These are phyloP conservation scores for Pythium sp. DNA, from an alignment of 352 stramenopile species.

Conservation along the genomic window DNA sequence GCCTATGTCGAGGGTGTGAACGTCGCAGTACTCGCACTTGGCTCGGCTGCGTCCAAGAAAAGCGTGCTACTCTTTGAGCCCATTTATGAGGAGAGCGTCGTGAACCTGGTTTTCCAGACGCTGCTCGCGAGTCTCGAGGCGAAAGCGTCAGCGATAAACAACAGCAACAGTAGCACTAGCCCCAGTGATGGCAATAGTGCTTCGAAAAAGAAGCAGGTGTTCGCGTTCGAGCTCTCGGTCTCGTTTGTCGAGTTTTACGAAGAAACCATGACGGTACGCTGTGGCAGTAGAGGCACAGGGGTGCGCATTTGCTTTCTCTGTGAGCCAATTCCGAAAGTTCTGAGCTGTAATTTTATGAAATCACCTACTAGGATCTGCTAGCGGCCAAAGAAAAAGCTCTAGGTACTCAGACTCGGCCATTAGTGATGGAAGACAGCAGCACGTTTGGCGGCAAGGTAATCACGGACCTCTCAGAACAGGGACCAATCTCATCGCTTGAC, in stretches of 20 bases:
- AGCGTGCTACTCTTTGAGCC: conserved; percentile 37
- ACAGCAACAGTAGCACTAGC: neutral
- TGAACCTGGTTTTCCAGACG: conserved; percentile 28
- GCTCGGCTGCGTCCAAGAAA: conserved; percentile 35
- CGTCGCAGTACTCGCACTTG: conserved; percentile 37
- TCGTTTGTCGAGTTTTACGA: conserved; percentile 59
- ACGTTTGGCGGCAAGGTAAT: conserved; percentile 21
- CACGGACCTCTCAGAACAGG: conserved; percentile 30
- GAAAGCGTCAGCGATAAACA: conserved; percentile 22
- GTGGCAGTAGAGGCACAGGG: neutral
- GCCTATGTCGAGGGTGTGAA: conserved; percentile 57
- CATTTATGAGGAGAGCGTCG: conserved; percentile 29
- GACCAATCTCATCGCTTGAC: conserved; percentile 21
- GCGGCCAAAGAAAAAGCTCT: neutral
- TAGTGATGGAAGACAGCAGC: conserved; percentile 20
- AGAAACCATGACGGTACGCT: conserved; percentile 41
- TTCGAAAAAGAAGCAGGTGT: conserved; percentile 13
- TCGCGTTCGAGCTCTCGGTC: conserved; percentile 32
- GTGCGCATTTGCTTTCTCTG: too few relatives aligned
- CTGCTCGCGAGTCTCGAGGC: conserved; percentile 28
- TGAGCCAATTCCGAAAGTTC: neutral
- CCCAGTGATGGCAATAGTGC: too few relatives aligned
- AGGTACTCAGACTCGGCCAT: neutral
- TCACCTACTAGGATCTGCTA: neutral
- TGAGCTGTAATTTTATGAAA: neutral